Base-by-base conservation (phyloP, 208 protist species). In the Trypanosoma conorhini region DNA sequence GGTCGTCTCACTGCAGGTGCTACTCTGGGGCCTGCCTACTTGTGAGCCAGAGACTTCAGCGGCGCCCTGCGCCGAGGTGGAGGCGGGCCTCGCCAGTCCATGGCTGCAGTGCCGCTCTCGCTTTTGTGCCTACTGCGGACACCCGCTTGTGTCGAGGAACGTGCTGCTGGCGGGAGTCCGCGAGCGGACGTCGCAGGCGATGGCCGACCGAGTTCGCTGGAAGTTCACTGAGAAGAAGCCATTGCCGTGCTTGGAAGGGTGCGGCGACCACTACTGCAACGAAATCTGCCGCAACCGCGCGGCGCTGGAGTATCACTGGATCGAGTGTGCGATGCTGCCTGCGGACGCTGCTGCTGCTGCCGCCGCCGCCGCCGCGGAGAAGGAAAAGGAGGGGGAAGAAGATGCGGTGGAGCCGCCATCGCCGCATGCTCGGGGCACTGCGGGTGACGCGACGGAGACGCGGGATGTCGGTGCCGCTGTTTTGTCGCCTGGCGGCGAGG, bases 231-330 rank as follows among this genome's bases (percentile, higher is more conserved):
- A 26, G 40, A 62, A 44, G 33, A 56, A 65, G 54, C 28, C 42
- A 24, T 0, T 72, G 17, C 44, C 55, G 10, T 76, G 75, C 63
- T 70, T 70, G n/a, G 74, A 64, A 8, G 50, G 57, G 13, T 88
- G 83, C 44, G 75, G 73, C 28, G 55, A 76, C 9, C n/a, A 60
- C 24, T 88, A 85, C 68, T 85, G 83, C 52, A 72, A 67, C 22
- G 67, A 81, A 40, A 35, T 67, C 48, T 88, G 83, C 44, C 80
- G 72, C 15, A 64, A 66, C 5, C 63, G 70, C 12, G 79, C 83
- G 62, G 42, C 81, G 68, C 58, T 64, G 35, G 56, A 72, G 50
- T 85, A 79, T 66, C 83, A 88, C 52, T 68, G 77, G 12, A 61
- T 83, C 22, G 77, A 83, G 62, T 88, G 83, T 50, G 13, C 24